phyloP scores from a whole-genome alignment of 768 basidiomycete genomes.

The Pleurotus pulmonarius region DNA sequence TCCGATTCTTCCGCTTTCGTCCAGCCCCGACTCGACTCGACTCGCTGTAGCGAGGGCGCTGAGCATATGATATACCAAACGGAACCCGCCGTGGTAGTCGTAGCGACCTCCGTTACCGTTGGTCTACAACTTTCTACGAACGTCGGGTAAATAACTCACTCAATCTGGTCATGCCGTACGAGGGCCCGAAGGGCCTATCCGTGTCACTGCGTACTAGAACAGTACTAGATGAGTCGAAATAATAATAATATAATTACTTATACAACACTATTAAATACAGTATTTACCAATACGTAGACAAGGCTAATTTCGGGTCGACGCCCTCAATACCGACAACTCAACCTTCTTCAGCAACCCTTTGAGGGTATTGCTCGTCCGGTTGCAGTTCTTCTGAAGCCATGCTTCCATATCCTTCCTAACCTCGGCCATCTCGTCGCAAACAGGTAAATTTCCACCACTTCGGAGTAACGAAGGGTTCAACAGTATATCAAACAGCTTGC shows the following conservation, averaged over 20 bases:
- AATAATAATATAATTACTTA: neutral
- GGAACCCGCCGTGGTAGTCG: too few species aligned
- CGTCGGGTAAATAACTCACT: too few species aligned
- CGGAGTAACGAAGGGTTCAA: conserved; percentile 75
- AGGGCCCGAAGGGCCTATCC: too few species aligned
- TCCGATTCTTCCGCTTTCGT: too few species aligned
- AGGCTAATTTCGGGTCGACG: conserved; percentile 13
- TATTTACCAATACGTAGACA: neutral
- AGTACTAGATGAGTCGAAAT: neutral
- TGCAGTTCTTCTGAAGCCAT: conserved; percentile 86
- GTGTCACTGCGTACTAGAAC: neutral
- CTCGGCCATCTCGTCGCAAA: conserved; percentile 60
- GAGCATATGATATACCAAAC: too few species aligned
- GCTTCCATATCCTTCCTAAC: conserved; percentile 80
- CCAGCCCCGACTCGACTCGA: too few species aligned
- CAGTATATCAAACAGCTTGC: conserved; percentile 73
- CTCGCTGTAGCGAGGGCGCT: too few species aligned
- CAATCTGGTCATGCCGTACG: too few species aligned
- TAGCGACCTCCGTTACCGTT: too few species aligned
- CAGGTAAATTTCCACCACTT: conserved; percentile 59
- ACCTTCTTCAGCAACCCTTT: conserved; percentile 84
- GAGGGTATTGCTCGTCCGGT: conserved; percentile 75
- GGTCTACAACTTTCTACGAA: too few species aligned
- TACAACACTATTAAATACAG: neutral
- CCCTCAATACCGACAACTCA: conserved; percentile 48